A percentile compares a stretch with the other conserved stretches of the same genome.
phyloP scores from a whole-genome alignment of 345 rosid species.

The Brassica cretica region DNA sequence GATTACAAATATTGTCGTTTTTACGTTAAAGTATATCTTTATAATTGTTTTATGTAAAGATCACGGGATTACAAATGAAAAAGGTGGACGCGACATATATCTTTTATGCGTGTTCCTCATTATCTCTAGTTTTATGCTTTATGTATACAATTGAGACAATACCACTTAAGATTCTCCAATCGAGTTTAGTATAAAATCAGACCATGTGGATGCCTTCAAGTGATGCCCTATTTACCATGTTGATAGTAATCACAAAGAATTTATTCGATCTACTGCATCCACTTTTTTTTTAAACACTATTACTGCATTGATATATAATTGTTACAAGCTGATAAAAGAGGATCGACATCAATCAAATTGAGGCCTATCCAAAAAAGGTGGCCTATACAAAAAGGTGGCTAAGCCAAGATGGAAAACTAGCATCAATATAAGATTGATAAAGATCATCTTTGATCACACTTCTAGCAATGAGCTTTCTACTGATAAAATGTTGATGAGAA shows the following conservation, averaged over 20 bases:
- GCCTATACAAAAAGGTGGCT: too few species aligned
- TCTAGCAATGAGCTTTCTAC: too few species aligned
- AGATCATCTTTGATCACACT: too few species aligned
- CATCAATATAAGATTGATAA: too few species aligned
- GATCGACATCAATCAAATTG: too few species aligned
- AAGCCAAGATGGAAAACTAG: too few species aligned
- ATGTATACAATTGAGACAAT: constrained; percentile 14
- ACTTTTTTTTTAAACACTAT: too few species aligned
- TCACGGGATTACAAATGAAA: constrained; percentile 32
- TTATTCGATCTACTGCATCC: neutral
- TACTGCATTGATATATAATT: too few species aligned
- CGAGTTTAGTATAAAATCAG: neutral
- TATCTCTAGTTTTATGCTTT: constrained; percentile 14
- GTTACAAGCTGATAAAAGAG: too few species aligned
- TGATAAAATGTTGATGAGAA: too few species aligned
- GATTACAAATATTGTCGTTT: constrained; percentile 7
- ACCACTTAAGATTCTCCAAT: constrained; percentile 5
- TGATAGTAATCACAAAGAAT: neutral
- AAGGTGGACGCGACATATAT: constrained; percentile 34
- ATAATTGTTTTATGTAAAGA: constrained; percentile 25
- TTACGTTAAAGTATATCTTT: constrained; percentile 18
- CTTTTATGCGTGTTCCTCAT: constrained; percentile 10
- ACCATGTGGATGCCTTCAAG: constrained; percentile 18
- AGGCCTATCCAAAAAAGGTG: too few species aligned
- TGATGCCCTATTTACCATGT: constrained; percentile 9